A percentile compares a stretch with the other conserved stretches of the same genome.
These are phyloP conservation scores for Gnetum montanum DNA, from an alignment of 75 land plant species.

Conservation along the genomic window DNA sequence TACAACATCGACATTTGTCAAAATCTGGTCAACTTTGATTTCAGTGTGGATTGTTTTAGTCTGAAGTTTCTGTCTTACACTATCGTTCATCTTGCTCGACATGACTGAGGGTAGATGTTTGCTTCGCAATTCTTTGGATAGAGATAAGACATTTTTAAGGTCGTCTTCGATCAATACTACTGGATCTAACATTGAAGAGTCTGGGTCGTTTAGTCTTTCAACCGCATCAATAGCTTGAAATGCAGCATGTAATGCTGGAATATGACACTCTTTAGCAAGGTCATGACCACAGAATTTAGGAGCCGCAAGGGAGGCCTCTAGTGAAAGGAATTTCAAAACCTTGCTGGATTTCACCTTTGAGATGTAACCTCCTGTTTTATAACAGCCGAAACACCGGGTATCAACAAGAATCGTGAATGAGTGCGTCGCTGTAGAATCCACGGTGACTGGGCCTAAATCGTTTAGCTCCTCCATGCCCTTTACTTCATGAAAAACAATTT, in stretches of 20 bases:
- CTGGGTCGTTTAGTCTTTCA: conserved; percentile 9
- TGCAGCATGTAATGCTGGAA: conserved; percentile 26
- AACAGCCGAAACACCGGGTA: conserved; percentile 22
- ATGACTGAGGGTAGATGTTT: neutral
- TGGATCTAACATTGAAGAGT: conserved; percentile 6
- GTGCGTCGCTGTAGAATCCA: conserved; percentile 29
- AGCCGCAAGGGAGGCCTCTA: conserved; percentile 17
- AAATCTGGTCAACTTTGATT: neutral
- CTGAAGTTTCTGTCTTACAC: no score
- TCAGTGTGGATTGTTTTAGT: neutral
- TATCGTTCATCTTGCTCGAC: conserved; percentile 1
- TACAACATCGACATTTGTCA: neutral
- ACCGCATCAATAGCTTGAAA: conserved; percentile 43
- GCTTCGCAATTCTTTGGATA: conserved; percentile 16
- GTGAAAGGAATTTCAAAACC: conserved; percentile 20
- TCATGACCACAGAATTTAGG: conserved; percentile 29
- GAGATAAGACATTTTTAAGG: conserved; percentile 16
- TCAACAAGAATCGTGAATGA: conserved; percentile 43
- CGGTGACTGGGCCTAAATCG: conserved; percentile 14
- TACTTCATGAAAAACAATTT: conserved; percentile 31
- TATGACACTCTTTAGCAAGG: conserved; percentile 15
- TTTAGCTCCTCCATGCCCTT: conserved; percentile 42
- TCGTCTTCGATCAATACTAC: conserved; percentile 16
- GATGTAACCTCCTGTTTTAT: conserved; percentile 32
- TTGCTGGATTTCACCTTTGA: conserved; percentile 19